Evolutionary conservation across 305 asterid genomes (phyloP).

Genomic region (Caryopteris hybrid): DNA sequence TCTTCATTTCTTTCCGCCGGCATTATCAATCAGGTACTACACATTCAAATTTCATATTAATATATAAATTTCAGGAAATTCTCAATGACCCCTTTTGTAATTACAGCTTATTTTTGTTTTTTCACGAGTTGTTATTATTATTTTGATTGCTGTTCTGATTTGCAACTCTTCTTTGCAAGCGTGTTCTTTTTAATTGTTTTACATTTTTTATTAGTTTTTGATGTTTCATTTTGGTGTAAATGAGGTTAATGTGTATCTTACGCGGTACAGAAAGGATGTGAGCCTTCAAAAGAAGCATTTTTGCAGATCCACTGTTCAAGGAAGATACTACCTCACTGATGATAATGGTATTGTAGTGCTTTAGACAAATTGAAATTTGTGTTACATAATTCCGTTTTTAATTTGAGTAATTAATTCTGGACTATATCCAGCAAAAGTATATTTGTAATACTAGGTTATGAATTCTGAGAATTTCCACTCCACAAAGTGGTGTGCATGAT

Average conservation of each 20-base stretch:
- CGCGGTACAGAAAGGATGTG: slow-evolving; percentile 52
- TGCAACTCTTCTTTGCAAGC: background rate
- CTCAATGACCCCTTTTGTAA: background rate
- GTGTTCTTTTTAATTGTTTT: background rate
- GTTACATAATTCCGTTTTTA: background rate
- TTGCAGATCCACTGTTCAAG: slow-evolving; percentile 84
- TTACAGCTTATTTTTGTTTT: background rate
- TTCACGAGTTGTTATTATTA: background rate
- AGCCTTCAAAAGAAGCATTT: slow-evolving; percentile 35
- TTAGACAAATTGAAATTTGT: background rate
- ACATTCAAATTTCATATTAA: background rate
- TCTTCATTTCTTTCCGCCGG: slow-evolving; percentile 24
- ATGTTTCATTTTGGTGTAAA: background rate
- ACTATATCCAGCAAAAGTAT: background rate
- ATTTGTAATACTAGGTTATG: background rate
- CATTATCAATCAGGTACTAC: slow-evolving; percentile 41
- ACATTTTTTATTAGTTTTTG: background rate
- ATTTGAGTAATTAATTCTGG: background rate
- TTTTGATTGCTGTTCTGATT: background rate
- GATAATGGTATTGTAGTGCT: slow-evolving; percentile 50
- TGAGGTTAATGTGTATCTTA: slow-evolving; percentile 5
- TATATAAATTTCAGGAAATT: background rate
- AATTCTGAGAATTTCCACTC: background rate
- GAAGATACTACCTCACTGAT: slow-evolving; percentile 72
- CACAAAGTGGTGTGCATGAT: background rate